Base-by-base conservation (phyloP, 2,329 filamentous ascomycete species). In the Epichloe baconii region DNA sequence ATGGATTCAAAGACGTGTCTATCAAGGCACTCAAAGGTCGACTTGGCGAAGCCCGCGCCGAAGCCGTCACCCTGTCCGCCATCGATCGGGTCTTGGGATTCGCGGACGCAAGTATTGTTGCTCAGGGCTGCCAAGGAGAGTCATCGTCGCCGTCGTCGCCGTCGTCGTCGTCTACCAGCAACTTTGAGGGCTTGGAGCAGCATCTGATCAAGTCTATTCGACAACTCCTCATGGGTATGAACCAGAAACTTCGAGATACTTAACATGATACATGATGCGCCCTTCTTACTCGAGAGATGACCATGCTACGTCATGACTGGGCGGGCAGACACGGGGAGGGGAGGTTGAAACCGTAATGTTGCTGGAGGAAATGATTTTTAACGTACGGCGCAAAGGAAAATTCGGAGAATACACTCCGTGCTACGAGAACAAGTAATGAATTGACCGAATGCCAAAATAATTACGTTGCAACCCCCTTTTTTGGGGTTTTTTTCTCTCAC, bases 71-170 rank as follows among this genome's bases (percentile, higher is more conserved):
- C 0, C 59, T 77, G 35, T 76, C 73, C 2, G 73, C 74, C 12
- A 73, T 77, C 45, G 71, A 77, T 54, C 72, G 73, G 21, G 72
- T 73, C 2, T 63, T 77, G 6, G 74, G 73, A 3, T 66, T 77
- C 17, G 68, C 71, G 3, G 66, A 71, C 36, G 65, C 66, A 4
- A 75, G 70, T 54, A 68, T 71, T 26, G 61, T 69, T 19, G 61
- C 66, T 2, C 64, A 63, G 4, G 57, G 60, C 4, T 60, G 56
- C 5, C 66, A 67, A 44, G 62, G 62, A n/a, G 62, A 68, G 50
- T 37, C 44, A 2, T 45, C 52, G 15, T 7, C 40, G 6, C 6
- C 21, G 21, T 21, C 21, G 19, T 19, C 19, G 19, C 2, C 19
- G 19, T 19, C 21, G 23, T 23, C 23, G 23, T 15, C 44, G n/a